Percentiles rank a stretch among this genome's conserved stretches.
phyloP scores from a whole-genome alignment of 2,329 filamentous ascomycete species.

The Monosporascus sp. region DNA sequence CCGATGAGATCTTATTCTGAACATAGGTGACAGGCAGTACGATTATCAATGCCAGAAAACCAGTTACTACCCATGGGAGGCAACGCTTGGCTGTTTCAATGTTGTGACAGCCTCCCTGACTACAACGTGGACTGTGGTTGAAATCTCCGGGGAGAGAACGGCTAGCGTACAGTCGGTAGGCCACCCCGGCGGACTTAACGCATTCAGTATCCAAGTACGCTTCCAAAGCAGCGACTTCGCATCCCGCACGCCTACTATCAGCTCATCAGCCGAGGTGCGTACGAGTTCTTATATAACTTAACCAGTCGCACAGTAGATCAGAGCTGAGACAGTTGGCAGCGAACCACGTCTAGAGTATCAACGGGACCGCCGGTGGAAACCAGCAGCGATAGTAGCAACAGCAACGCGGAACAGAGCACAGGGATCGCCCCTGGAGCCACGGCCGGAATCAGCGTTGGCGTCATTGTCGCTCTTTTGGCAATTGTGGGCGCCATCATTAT shows the following conservation, averaged over 20 bases:
- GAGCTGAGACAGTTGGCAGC: too few species aligned
- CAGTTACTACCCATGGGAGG: slow-evolving; percentile 6
- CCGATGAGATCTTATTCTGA: too few species aligned
- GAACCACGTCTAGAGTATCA: not conserved
- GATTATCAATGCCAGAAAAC: slow-evolving; percentile 5
- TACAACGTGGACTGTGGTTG: slow-evolving; percentile 6
- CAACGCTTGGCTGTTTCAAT: slow-evolving; percentile 10
- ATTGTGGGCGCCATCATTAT: not conserved
- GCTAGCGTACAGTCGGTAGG: not conserved
- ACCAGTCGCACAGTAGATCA: not conserved
- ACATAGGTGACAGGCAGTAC: slow-evolving; percentile 4
- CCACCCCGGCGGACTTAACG: slow-evolving; percentile 10
- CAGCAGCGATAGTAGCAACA: not conserved
- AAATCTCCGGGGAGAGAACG: slow-evolving; percentile 2
- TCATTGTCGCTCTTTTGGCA: not conserved
- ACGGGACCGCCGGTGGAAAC: not conserved
- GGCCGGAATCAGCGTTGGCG: slow-evolving; percentile 6
- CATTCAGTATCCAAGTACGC: slow-evolving; percentile 14
- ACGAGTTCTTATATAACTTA: not conserved
- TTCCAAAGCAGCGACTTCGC: slow-evolving; percentile 10
- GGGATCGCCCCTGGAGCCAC: not conserved
- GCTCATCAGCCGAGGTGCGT: not conserved
- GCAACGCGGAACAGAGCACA: not conserved
- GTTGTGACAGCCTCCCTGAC: not conserved
- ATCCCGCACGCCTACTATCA: slow-evolving; percentile 1